A percentile compares a stretch with the other conserved stretches of the same genome.
phyloP scores from a whole-genome alignment of 1,139 yeast species.

The Yamadazyma friedrichii region DNA sequence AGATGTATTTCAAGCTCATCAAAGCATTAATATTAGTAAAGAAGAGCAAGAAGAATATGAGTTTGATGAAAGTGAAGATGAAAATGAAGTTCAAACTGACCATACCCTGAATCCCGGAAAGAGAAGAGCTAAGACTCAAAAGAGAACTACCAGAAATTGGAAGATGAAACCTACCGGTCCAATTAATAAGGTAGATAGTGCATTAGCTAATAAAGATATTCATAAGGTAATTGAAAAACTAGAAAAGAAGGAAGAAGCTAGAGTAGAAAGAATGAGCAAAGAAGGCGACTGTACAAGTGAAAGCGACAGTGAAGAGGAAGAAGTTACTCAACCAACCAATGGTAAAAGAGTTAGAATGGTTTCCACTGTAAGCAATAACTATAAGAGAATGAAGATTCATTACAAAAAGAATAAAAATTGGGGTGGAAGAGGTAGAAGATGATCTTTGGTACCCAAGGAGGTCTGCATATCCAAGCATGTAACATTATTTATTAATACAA shows the following conservation, averaged over 20 bases:
- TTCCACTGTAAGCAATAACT: constrained; percentile 39
- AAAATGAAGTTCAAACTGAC: constrained; percentile 8
- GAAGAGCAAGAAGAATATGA: constrained; percentile 17
- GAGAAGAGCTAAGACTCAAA: constrained; percentile 48
- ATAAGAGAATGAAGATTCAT: constrained; percentile 43
- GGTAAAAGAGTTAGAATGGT: constrained; percentile 21
- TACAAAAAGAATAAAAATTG: constrained; percentile 22
- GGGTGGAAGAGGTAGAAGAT: constrained; percentile 12
- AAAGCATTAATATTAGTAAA: constrained; percentile 20
- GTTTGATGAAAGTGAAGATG: constrained; percentile 13
- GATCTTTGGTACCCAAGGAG: background rate
- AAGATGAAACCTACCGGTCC: constrained; percentile 47
- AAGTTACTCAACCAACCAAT: constrained; percentile 16
- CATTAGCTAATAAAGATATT: constrained; percentile 35
- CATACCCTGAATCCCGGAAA: constrained; percentile 15
- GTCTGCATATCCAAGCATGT: background rate
- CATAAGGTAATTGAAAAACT: constrained; percentile 38
- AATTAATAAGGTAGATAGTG: constrained; percentile 16
- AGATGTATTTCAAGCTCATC: constrained; percentile 38
- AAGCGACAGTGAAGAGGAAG: constrained; percentile 20
- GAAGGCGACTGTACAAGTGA: constrained; percentile 19
- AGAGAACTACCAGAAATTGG: constrained; percentile 63
- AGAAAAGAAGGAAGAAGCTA: constrained; percentile 23
- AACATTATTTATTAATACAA: constrained; percentile 4
- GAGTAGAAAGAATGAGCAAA: constrained; percentile 18